Conservation (phyloP, 2,329 filamentous ascomycete genomes). For the Colletotrichum shisoi region DNA sequence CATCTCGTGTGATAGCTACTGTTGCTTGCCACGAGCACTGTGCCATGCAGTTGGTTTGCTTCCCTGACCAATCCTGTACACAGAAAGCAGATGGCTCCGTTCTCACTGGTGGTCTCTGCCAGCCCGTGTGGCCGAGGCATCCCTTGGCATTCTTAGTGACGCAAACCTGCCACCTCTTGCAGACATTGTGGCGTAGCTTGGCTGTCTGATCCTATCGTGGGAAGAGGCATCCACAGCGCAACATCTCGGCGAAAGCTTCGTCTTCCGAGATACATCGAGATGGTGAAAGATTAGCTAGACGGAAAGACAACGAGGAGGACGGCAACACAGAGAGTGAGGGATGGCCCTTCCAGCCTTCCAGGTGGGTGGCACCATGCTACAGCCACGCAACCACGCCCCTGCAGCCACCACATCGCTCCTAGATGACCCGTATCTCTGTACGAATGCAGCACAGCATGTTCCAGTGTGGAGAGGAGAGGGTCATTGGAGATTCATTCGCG, state of each 20-base stretch:
- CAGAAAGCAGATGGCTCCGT: not conserved
- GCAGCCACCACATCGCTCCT: slow-evolving; percentile 14
- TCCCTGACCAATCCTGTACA: slow-evolving; percentile 4
- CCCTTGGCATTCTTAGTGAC: slow-evolving; percentile 15
- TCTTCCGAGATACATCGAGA: slow-evolving; percentile 1
- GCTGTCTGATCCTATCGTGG: slow-evolving; percentile 10
- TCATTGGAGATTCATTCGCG: slow-evolving; percentile 28
- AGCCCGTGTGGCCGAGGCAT: not conserved
- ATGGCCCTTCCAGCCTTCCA: not conserved
- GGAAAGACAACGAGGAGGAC: not conserved
- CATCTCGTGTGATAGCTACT: slow-evolving; percentile 14
- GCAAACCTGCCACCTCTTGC: not conserved
- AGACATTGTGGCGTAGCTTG: slow-evolving; percentile 9
- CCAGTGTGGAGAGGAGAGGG: slow-evolving; percentile 15
- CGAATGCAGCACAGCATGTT: not conserved
- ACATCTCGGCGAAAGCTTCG: slow-evolving; percentile 28
- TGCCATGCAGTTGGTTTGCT: slow-evolving; percentile 18
- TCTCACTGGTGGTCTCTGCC: slow-evolving; percentile 3
- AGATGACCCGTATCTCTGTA: not conserved
- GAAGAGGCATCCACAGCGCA: not conserved
- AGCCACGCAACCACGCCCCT: slow-evolving; percentile 31
- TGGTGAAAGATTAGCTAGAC: not conserved
- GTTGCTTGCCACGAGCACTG: slow-evolving; percentile 1
- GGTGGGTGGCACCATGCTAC: slow-evolving; percentile 10
- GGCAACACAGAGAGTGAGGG: not conserved